Evolutionary conservation across 2,329 filamentous ascomycete species (phyloP), one percentile per base, ranked within the genome.

Genomic region (Diaporthe australafricana): DNA sequence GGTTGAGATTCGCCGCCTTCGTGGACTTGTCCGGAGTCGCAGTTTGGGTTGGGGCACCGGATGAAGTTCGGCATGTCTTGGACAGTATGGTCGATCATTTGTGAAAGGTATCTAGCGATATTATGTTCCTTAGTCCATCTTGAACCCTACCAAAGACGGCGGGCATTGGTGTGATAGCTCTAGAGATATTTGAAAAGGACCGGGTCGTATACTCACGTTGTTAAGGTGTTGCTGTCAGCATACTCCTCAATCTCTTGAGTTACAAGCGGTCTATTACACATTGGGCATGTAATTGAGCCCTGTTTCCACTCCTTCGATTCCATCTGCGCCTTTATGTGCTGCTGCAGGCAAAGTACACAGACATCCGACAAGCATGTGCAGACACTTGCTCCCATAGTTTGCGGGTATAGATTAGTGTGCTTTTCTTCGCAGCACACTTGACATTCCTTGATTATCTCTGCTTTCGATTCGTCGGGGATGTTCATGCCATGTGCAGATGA

Each of bases 1-100:
- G 81, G 77, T 3, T 75, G 74, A 3, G 68, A 55, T 1, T 76
- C 70, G 38, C 79, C 79, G 11, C 73, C 76, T 2, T 78, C 76
- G 69, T 86, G 84, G 9, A 86, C 78, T 72, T 87, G 86, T 0
- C 85, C 85, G 0, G 78, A 81, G 12, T 73, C 74, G 74, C 86
- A 87, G 2, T 71, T 74, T 1, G 81, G 76, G 11, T 83, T 48
- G 3, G 72, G 79, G 72, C 86, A 87, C 79, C 82, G 84, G 6
- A 79, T 78, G 74, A 86, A 87, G 32, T 81, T 79, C 0, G 80
- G 78, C 9, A 82, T 75, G 17, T 70, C 68, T 56, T 78, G 76
- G 12, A 84, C 75, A 0, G 78, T 78, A 42, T 47, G 27, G 5
- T 68, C 20, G n/a, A 70, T 52, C 32, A 68, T 50, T 20, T 57